These are phyloP conservation scores for Fusarium tupiense DNA, from an alignment of 2,329 filamentous ascomycete species.

Conservation along the genomic window DNA sequence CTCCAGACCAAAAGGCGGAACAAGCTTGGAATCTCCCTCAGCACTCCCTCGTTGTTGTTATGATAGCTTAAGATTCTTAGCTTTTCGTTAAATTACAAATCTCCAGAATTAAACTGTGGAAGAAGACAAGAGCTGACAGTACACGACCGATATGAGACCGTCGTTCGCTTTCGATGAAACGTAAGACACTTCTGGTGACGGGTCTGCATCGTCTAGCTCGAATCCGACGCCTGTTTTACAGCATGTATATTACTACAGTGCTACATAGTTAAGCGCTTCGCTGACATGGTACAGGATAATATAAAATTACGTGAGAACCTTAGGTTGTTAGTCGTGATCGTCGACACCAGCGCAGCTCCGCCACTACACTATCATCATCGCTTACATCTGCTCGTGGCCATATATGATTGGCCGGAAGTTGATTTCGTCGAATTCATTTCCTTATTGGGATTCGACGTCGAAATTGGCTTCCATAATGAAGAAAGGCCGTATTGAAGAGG, in stretches of 20 bases:
- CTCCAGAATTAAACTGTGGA: background rate
- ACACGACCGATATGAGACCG: background rate
- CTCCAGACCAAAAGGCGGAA: background rate
- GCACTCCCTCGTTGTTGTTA: background rate
- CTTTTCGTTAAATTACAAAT: background rate
- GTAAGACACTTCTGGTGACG: background rate
- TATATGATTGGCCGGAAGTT: background rate
- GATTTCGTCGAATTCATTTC: background rate
- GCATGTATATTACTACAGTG: background rate
- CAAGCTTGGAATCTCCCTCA: background rate
- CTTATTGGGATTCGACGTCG: background rate
- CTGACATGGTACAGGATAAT: background rate
- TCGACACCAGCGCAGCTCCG: background rate
- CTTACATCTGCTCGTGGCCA: background rate
- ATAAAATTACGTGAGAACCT: background rate
- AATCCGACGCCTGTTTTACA: background rate
- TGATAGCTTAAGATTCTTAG: background rate
- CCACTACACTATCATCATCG: background rate
- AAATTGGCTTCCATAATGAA: background rate
- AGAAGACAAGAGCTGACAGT: background rate
- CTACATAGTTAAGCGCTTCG: background rate
- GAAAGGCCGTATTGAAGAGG: background rate
- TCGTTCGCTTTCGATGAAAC: background rate
- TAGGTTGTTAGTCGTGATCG: background rate
- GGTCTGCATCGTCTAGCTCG: background rate